phyloP scores from a whole-genome alignment of 805 yeast species.

The Barnettozyma siamensis region DNA sequence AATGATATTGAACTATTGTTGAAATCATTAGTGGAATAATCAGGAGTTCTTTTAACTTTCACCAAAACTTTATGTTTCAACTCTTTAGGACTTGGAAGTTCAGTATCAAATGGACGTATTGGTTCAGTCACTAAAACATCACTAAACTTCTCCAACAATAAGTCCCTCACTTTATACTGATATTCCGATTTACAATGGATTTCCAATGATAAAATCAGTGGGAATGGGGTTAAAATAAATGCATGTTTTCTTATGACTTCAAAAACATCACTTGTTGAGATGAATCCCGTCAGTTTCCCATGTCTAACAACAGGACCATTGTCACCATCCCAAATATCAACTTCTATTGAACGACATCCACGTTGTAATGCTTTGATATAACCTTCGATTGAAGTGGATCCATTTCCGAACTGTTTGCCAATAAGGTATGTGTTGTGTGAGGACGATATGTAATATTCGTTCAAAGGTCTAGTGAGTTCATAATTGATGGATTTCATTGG shows the following conservation, averaged over 20 bases:
- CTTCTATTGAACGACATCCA: slow-evolving; percentile 93
- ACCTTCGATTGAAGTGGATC: slow-evolving; percentile 78
- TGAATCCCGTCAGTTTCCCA: slow-evolving; percentile 79
- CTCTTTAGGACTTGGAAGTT: slow-evolving; percentile 68
- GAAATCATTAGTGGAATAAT: slow-evolving; percentile 13
- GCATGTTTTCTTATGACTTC: slow-evolving; percentile 77
- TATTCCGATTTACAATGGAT: slow-evolving; percentile 66
- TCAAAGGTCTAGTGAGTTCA: slow-evolving; percentile 60
- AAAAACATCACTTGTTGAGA: slow-evolving; percentile 63
- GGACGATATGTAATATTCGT: slow-evolving; percentile 84
- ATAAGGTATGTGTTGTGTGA: slow-evolving; percentile 90
- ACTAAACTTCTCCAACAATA: slow-evolving; percentile 54
- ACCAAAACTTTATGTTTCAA: slow-evolving; percentile 66
- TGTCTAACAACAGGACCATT: slow-evolving; percentile 84
- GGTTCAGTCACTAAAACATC: slow-evolving; percentile 36
- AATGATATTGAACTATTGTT: slow-evolving; percentile 18
- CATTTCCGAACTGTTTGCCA: slow-evolving; percentile 83
- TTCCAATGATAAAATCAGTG: slow-evolving; percentile 82
- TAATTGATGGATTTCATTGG: slow-evolving; percentile 18
- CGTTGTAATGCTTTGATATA: slow-evolving; percentile 81
- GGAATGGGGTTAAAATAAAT: slow-evolving; percentile 80
- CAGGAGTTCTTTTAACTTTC: slow-evolving; percentile 58
- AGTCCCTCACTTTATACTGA: slow-evolving; percentile 53
- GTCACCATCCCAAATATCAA: slow-evolving; percentile 91
- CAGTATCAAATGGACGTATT: slow-evolving; percentile 24